Conservation (phyloP, 371 early-diverging fungal genomes). For the Funneliformis caledonium region DNA sequence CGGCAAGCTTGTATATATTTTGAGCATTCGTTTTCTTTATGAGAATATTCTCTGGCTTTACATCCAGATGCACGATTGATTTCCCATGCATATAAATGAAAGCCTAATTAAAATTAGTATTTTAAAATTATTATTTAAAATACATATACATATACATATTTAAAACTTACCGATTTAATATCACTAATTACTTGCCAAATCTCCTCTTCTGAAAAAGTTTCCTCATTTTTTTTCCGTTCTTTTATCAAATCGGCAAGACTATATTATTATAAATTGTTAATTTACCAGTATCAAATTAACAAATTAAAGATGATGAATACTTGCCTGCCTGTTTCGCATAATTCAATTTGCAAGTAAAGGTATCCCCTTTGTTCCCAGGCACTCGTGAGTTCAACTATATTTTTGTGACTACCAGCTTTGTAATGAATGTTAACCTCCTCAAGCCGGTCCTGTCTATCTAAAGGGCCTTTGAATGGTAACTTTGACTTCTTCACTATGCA, state of each 20-base stretch:
- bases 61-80: constrained; percentile 80
- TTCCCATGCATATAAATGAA: constrained; percentile 74
- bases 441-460: constrained; percentile 62
- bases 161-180: constrained; percentile 59
- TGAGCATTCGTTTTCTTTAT: constrained; percentile 52
- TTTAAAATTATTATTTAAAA: not conserved
- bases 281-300: constrained; percentile 34
- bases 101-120: constrained; percentile 51
- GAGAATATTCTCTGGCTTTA: constrained; percentile 90
- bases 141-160: not conserved
- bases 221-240: constrained; percentile 48
- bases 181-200: constrained; percentile 85
- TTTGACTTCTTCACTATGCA: constrained; percentile 84
- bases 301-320: constrained; percentile 45
- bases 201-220: constrained; percentile 61
- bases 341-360: constrained; percentile 87
- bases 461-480: constrained; percentile 52
- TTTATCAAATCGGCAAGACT: constrained; percentile 47
- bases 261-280: not conserved
- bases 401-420: constrained; percentile 58
- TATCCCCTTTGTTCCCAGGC: constrained; percentile 94
- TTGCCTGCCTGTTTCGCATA: constrained; percentile 81
- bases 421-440: constrained; percentile 83
- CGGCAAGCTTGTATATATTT: constrained; percentile 79
- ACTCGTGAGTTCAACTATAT: constrained; percentile 69